Conservation (phyloP, 169 alveolate genomes). For the Neospora caninum region DNA sequence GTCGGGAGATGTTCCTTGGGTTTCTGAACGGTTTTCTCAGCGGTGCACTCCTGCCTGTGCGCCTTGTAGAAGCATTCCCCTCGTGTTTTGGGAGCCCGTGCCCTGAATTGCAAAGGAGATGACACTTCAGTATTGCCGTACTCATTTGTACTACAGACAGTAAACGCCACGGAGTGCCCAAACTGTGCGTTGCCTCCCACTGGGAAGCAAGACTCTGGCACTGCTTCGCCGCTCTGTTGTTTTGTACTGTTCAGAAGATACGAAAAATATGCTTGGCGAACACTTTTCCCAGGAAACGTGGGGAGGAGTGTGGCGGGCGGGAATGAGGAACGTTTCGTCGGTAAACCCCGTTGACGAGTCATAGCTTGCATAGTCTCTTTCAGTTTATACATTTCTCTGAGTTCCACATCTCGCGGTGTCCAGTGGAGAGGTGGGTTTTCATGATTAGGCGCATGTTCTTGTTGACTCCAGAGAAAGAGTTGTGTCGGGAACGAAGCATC, state of each 20-base stretch:
- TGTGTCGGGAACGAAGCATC: not conserved
- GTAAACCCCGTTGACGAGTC: not conserved
- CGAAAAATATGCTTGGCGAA: not conserved
- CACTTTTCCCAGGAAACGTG: not conserved
- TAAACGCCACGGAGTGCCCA: not conserved
- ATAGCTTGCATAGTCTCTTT: not conserved
- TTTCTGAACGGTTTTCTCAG: too few relatives aligned
- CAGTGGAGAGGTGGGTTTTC: slow-evolving; percentile 14
- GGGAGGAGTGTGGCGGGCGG: not conserved
- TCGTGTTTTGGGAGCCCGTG: not conserved
- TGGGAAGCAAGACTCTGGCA: not conserved
- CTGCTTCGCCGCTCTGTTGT: not conserved
- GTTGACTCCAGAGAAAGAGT: not conserved
- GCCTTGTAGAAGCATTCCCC: not conserved
- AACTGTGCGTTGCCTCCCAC: not conserved
- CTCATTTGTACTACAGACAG: not conserved
- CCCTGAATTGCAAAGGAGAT: not conserved
- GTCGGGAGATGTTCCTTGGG: too few relatives aligned
- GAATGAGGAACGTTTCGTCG: not conserved
- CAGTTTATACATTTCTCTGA: not conserved
- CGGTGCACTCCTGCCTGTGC: too few relatives aligned
- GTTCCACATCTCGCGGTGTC: slow-evolving; percentile 6
- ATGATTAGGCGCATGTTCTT: not conserved
- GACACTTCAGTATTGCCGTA: not conserved
- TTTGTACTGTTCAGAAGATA: not conserved